Conservation (phyloP, 768 basidiomycete species). For the Leccinum ochraceum region DNA sequence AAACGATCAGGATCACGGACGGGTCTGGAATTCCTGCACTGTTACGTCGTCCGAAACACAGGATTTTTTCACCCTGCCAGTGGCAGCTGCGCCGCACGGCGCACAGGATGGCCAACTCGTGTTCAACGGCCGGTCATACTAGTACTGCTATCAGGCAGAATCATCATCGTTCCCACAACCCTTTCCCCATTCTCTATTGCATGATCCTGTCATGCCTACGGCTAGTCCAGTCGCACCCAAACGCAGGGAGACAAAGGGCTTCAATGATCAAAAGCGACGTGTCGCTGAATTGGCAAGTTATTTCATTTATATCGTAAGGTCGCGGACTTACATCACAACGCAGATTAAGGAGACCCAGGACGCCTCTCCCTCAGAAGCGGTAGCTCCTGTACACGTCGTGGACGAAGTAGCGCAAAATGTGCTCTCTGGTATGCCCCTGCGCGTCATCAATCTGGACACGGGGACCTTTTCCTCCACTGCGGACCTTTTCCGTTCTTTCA, state of each 20-base stretch:
- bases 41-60: not conserved
- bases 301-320: not conserved
- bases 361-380: constrained; percentile 9
- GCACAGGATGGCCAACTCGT: constrained; percentile 4
- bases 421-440: constrained; percentile 24
- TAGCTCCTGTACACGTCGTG: constrained; percentile 12
- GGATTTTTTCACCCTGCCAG: not conserved
- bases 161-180: constrained; percentile 6
- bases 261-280: not conserved
- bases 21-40: not conserved
- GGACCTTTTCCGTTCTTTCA: constrained; percentile 22
- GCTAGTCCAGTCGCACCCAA: constrained; percentile 2
- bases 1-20: not conserved
- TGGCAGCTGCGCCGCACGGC: constrained; percentile 5
- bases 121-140: not conserved
- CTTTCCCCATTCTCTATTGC: constrained; percentile 7
- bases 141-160: not conserved
- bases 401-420: constrained; percentile 22
- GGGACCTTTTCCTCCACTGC: constrained; percentile 21
- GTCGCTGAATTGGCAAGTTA: constrained; percentile 8
- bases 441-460: constrained; percentile 22
- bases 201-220: constrained; percentile 15
- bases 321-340: not conserved
- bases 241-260: constrained; percentile 1
- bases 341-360: not conserved